Conservation (phyloP, 2,329 filamentous ascomycete genomes). For the Colletotrichum graminicola region DNA sequence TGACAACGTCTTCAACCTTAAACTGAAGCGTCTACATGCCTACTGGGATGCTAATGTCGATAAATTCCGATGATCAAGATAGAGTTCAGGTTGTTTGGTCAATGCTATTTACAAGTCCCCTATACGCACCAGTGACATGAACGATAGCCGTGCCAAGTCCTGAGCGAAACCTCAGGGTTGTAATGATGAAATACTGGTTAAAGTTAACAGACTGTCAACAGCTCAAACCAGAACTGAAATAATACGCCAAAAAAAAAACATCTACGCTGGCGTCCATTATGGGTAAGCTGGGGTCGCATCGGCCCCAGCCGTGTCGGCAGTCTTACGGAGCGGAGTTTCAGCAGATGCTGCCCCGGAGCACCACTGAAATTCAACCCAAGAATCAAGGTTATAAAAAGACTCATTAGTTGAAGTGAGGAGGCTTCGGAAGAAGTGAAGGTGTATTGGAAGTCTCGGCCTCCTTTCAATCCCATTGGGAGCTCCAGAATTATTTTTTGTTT, state of each 20-base stretch:
- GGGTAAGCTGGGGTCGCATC: neutral
- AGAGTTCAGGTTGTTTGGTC: neutral
- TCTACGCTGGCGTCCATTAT: neutral
- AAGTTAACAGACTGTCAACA: no score
- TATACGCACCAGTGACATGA: conserved; percentile 12
- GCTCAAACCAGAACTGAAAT: neutral
- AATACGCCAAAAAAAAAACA: neutral
- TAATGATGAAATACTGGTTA: neutral
- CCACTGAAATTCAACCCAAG: neutral
- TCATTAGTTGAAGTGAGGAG: neutral
- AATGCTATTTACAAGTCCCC: neutral
- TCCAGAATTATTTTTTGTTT: neutral
- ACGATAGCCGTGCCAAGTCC: neutral
- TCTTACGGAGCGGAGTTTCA: neutral
- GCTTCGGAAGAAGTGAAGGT: neutral
- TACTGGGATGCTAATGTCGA: neutral
- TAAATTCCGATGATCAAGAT: neutral
- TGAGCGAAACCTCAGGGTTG: neutral
- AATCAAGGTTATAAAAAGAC: neutral
- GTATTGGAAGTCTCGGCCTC: no score
- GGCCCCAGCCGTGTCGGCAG: neutral
- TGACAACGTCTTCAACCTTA: neutral
- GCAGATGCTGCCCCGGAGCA: neutral
- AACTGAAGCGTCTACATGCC: neutral
- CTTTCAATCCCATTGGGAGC: neutral